A percentile compares a stretch with the other conserved stretches of the same genome.
phyloP scores from a whole-genome alignment of 129 eudicot species.

The Kitagawia praeruptora region DNA sequence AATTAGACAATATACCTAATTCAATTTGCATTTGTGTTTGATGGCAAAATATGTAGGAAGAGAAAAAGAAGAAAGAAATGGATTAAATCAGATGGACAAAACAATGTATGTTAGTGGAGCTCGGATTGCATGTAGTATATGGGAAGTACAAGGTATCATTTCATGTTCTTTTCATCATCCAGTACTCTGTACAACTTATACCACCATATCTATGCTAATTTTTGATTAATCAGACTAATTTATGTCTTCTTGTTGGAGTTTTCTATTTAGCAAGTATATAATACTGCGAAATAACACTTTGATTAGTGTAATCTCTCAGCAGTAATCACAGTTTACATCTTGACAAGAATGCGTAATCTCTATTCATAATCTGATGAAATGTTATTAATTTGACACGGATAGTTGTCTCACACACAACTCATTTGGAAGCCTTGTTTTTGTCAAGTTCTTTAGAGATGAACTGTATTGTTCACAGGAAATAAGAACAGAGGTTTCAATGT shows the following conservation, averaged over 20 bases:
- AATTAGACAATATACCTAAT: no score
- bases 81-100: slow-evolving; percentile 51
- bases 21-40: no score
- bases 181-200: background rate
- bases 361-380: no score
- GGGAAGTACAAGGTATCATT: slow-evolving; percentile 52
- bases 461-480: no score
- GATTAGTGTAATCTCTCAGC: no score
- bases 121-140: slow-evolving; percentile 49
- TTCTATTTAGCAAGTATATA: no score
- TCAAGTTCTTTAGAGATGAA: background rate
- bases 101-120: slow-evolving; percentile 55
- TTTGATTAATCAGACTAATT: background rate
- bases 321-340: no score
- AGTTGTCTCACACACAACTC: background rate
- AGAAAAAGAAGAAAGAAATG: slow-evolving; percentile 28
- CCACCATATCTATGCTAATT: background rate
- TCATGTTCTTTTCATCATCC: background rate
- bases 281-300: no score
- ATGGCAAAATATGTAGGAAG: slow-evolving; percentile 56
- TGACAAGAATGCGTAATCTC: no score
- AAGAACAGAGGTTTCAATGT: no score
- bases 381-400: background rate
- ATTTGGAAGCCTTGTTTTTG: background rate
- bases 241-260: background rate